A percentile compares a stretch with the other conserved stretches of the same genome.
phyloP scores from a whole-genome alignment of 768 basidiomycete genomes.

The Mycena vitilis region DNA sequence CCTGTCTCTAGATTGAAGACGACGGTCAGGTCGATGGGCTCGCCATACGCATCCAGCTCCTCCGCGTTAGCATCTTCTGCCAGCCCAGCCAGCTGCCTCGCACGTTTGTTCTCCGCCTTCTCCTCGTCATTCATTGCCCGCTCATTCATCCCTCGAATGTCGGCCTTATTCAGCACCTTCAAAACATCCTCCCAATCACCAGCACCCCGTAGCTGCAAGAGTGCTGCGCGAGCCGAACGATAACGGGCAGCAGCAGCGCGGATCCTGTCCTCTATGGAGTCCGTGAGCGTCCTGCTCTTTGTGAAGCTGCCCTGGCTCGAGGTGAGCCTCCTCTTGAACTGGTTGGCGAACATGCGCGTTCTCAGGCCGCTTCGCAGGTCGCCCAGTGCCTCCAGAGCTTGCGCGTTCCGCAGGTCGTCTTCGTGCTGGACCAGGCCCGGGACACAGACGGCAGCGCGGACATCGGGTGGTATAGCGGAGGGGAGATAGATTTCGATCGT shows the following conservation, averaged over 20 bases:
- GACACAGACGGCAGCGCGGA: constrained; percentile 17
- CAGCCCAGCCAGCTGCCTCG: background rate
- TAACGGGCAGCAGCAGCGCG: constrained; percentile 12
- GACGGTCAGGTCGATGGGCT: background rate
- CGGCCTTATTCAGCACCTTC: background rate
- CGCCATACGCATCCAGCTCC: background rate
- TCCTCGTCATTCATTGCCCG: constrained; percentile 1
- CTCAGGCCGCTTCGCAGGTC: constrained; percentile 34
- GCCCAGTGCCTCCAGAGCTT: constrained; percentile 33
- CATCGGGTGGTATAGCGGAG: constrained; percentile 27
- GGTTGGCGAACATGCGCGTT: constrained; percentile 29
- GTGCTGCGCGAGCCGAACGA: background rate
- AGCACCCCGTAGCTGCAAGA: background rate
- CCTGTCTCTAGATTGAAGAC: background rate
- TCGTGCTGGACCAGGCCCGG: constrained; percentile 33
- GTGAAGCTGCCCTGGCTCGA: constrained; percentile 35
- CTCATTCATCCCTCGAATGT: background rate
- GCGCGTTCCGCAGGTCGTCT: constrained; percentile 35
- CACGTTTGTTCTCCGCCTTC: background rate
- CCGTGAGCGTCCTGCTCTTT: constrained; percentile 23
- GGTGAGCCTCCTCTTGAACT: constrained; percentile 34
- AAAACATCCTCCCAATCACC: background rate
- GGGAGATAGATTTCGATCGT: constrained; percentile 35
- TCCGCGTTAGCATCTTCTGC: background rate
- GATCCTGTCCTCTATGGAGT: constrained; percentile 27